Base-by-base conservation (phyloP, 306 rosid genomes). In the Myrica gale region DNA sequence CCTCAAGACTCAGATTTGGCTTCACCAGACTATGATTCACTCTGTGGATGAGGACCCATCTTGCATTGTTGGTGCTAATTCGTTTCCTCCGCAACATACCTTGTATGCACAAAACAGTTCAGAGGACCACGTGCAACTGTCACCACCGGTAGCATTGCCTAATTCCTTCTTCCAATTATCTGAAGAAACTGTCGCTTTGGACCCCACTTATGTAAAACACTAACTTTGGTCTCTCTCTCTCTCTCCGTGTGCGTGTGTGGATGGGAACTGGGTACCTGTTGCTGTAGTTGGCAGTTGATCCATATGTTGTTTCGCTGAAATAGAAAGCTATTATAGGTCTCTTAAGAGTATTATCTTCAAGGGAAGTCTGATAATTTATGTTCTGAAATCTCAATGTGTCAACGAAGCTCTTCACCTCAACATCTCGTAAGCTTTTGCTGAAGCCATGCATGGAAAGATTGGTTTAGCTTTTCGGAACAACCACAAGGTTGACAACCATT, bases 11-110 rank as follows among this genome's bases (percentile, higher is more conserved):
- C 97, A 94, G 84, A 89, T 94, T 61, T 85, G 84, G 95, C 85
- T 94, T 70, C 98, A 94, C 82, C 95, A 94, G 73, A 84, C 82
- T 74, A 84, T 91, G 91, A 88, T 91, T 45, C 80, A 84, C 81
- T 76, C 78, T 70, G 87, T 42, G 45, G 84, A 84, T 16, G 72
- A 82, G 32, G 82, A 78, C 1, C 57, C 51, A 44, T 12, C 61
- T 9, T 26, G 17, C 37, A 53, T 51, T 56, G 66, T 72, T 11
- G 78, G 60, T 69, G 74, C 69, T 23, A n/a, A n/a, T n/a, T 26
- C 69, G 53, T 52, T 77, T 57, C 48, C 73, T 1, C 41, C 58
- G 9, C 68, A 66, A 3, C 8, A 71, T 46, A 37, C 41, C 66
- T 62, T 71, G 2, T 66, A 78, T 74, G 77, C 76, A 19, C 71